Base-by-base conservation (phyloP, 768 basidiomycete species). In the Leccinum imitatum region DNA sequence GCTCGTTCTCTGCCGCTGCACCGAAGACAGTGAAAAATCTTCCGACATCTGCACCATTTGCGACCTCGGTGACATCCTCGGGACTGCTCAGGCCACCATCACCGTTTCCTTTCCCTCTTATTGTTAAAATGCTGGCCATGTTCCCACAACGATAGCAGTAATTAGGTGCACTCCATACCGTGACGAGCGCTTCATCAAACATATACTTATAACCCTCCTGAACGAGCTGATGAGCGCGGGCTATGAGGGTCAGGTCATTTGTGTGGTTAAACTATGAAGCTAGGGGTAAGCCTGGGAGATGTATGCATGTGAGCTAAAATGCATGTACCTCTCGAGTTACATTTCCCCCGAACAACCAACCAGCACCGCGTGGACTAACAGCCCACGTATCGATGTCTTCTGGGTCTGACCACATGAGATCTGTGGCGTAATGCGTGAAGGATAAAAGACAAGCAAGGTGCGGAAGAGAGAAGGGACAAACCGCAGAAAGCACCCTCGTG, bases 401-500 rank as follows among this genome's bases (percentile, higher is more conserved):
- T 4, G 90, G 95, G 73, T 98, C 95, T 37, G 91, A 94, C 96
- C 96, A 98, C 94, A 98, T 97, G 13, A 98, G 83, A 71, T 98
- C 94, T 94, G 54, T 9, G 50, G 31, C 15, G 8, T 8, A 33
- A 35, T 2, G 48, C 30, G 37, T 41, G 48, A 60, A 17, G 11
- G n/a, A 47, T 5, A 48, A 31, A 21, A 31, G 27, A 33, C n/a
- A 25, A 46, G 23, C 19, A 9, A 33, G 23, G 50, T 51, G 46
- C 15, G 33, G 14, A 19, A 50, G 14, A 15, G 13, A 27, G 14
- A 50, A 25, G 25, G 14, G 9, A 67, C 84, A 31, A 66, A 88
- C 90, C 90, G 66, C 96, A 98, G 79, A 98, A 98, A 8, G 95
- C 90, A n/a, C 96, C 96, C 72, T 98, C 96, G 72, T 98, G 96